A percentile compares a stretch with the other conserved stretches of the same genome.
These are phyloP conservation scores for Lepidium didymum DNA, from an alignment of 345 rosid species.

Conservation along the genomic window DNA sequence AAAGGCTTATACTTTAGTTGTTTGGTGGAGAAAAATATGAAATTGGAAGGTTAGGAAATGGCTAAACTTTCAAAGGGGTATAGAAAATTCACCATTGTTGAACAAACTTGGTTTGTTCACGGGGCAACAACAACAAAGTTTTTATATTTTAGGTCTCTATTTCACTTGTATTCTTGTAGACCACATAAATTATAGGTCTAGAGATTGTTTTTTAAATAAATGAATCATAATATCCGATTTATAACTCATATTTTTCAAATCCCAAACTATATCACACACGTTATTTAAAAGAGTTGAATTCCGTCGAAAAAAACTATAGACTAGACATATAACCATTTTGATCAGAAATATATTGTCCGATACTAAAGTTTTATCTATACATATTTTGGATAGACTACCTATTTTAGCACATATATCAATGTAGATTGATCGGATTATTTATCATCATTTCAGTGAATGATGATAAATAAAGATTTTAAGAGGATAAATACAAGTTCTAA, in stretches of 20 bases:
- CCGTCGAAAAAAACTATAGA: no score
- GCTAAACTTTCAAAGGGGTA: not conserved
- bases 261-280: no score
- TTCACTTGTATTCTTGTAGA: not conserved
- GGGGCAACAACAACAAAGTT: not conserved
- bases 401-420: not conserved
- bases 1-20: constrained; percentile 8
- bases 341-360: no score
- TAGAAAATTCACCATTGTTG: constrained; percentile 12
- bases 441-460: not conserved
- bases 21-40: constrained; percentile 10
- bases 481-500: not conserved
- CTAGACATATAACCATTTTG: no score
- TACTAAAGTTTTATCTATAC: not conserved
- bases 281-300: no score
- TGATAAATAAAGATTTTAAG: no score
- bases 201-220: no score
- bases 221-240: no score
- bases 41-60: not conserved
- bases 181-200: not conserved
- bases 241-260: no score
- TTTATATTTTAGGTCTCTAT: not conserved
- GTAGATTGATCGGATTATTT: not conserved
- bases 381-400: not conserved
- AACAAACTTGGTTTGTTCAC: constrained; percentile 11